Evolutionary conservation across 345 rosid genomes (phyloP).

Genomic region (Eucalyptus tenuipes): DNA sequence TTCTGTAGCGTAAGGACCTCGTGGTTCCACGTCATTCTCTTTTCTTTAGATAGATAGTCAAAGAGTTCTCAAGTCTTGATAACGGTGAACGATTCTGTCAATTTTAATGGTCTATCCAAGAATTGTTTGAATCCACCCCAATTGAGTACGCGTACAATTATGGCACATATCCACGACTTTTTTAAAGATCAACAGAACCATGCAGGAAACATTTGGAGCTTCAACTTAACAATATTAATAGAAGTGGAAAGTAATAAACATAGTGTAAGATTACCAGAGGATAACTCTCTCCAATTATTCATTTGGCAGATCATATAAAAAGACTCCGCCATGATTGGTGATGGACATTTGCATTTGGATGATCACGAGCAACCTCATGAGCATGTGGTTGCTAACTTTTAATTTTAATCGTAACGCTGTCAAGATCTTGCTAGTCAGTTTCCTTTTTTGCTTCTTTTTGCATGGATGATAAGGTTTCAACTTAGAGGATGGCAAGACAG

Average conservation of each 20-base stretch:
- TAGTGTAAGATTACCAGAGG: neutral
- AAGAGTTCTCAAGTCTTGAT: neutral
- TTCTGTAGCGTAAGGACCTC: neutral
- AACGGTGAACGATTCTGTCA: neutral
- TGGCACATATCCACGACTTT: neutral
- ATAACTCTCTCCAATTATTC: neutral
- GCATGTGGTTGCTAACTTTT: neutral
- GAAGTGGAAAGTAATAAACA: neutral
- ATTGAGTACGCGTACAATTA: neutral
- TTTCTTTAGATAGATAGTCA: neutral
- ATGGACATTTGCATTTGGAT: neutral
- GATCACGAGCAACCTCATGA: neutral
- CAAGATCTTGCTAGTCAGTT: neutral
- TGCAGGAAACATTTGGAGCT: neutral
- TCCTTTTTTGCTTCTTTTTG: neutral
- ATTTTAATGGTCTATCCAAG: neutral
- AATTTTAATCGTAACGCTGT: neutral
- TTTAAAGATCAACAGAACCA: neutral
- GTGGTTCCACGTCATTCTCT: neutral
- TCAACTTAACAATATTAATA: neutral
- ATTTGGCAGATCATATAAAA: neutral
- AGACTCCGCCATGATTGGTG: neutral
- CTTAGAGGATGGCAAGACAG: neutral
- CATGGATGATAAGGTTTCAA: neutral
- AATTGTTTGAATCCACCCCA: neutral